Evolutionary conservation across 1,284 basidiomycete genomes (phyloP).

Genomic region (Malassezia caprae): DNA sequence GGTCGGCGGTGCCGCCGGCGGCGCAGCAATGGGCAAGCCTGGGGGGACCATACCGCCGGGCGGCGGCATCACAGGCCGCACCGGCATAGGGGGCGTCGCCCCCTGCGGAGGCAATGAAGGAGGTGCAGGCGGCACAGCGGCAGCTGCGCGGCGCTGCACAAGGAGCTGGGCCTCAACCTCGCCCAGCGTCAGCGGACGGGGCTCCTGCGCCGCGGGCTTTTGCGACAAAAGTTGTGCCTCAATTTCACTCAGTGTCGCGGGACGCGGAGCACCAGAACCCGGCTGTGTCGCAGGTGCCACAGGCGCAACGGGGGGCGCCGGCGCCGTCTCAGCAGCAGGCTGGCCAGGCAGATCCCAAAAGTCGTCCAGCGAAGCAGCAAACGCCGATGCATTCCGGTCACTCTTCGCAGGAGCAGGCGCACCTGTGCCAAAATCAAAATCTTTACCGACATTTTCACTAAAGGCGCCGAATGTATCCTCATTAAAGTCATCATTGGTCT

Average conservation of each 20-base stretch:
- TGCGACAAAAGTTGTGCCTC: constrained; percentile 5
- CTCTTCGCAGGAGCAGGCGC: constrained; percentile 6
- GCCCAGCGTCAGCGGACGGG: constrained; percentile 64
- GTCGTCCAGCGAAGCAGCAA: constrained; percentile 43
- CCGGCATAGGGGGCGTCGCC: not conserved
- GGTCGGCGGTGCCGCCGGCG: not conserved
- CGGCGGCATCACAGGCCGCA: not conserved
- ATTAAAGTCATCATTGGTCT: constrained; percentile 50
- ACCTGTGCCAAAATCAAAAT: constrained; percentile 70
- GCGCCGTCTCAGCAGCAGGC: constrained; percentile 5
- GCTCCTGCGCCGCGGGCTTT: constrained; percentile 2
- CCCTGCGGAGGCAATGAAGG: not conserved
- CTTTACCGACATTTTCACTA: constrained; percentile 55
- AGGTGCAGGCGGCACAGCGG: not conserved
- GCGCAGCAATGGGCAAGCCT: not conserved
- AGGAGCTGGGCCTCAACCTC: constrained; percentile 80
- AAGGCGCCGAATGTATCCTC: constrained; percentile 80
- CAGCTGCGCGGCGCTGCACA: constrained; percentile 15
- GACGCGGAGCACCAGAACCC: not conserved
- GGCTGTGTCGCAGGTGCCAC: not conserved
- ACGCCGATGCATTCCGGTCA: constrained; percentile 28
- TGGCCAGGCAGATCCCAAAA: constrained; percentile 39
- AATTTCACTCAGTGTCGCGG: not conserved
- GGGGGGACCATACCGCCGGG: not conserved
- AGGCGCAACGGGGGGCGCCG: constrained; percentile 10